These are phyloP conservation scores for Globisporangium nodosum DNA, from an alignment of 352 stramenopile genomes.

Conservation along the genomic window DNA sequence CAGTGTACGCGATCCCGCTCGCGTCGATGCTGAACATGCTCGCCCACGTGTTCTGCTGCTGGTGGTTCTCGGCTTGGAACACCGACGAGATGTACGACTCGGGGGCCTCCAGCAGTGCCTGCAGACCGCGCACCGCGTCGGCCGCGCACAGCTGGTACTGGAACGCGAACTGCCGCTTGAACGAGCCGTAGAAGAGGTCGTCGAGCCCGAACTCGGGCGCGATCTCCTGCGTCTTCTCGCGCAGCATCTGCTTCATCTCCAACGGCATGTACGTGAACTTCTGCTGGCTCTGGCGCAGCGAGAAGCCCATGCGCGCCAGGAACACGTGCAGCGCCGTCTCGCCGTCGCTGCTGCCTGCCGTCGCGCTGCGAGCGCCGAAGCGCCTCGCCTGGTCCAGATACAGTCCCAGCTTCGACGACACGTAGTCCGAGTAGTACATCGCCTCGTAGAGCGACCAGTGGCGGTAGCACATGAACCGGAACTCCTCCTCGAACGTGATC, in stretches of 20 bases:
- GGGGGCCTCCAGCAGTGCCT: constrained; percentile 90
- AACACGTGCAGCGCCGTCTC: constrained; percentile 89
- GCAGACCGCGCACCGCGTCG: constrained; percentile 93
- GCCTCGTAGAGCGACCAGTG: constrained; percentile 94
- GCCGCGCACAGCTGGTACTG: constrained; percentile 93
- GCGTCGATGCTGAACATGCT: constrained; percentile 37
- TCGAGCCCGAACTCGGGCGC: constrained; percentile 92
- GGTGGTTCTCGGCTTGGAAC: constrained; percentile 60
- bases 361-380: constrained; percentile 54
- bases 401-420: constrained; percentile 86
- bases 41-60: constrained; percentile 37
- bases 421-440: constrained; percentile 96
- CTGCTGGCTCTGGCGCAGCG: constrained; percentile 93
- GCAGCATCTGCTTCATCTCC: constrained; percentile 89
- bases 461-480: constrained; percentile 96
- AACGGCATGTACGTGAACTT: constrained; percentile 95
- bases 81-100: constrained; percentile 61
- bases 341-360: constrained; percentile 25
- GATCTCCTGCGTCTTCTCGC: constrained; percentile 90
- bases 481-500: constrained; percentile 90
- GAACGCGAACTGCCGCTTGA: constrained; percentile 93
- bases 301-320: constrained; percentile 97
- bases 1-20: constrained; percentile 19
- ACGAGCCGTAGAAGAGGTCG: constrained; percentile 96
- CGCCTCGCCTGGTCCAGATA: constrained; percentile 62